Conservation (phyloP, 495 filamentous ascomycete species). For the Thermochaetoides thermophila region DNA sequence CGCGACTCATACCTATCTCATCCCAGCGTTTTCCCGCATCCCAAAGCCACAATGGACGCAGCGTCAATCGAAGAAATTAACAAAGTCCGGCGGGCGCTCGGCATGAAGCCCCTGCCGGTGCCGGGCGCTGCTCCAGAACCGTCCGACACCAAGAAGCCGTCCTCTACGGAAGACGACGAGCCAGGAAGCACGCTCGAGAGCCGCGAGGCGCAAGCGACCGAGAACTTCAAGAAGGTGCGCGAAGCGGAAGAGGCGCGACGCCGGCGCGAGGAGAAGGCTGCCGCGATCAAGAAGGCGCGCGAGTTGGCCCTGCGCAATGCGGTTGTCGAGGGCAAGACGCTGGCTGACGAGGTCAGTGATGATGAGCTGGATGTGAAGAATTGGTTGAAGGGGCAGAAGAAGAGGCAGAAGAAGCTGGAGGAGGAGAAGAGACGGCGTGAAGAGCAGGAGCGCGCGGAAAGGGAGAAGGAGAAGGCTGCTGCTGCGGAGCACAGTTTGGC, state of each 20-base stretch:
- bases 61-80: slow-evolving; percentile 90
- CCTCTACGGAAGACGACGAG: slow-evolving; percentile 45
- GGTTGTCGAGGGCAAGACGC: slow-evolving; percentile 61
- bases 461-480: slow-evolving; percentile 28
- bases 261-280: slow-evolving; percentile 60
- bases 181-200: slow-evolving; percentile 68
- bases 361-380: slow-evolving; percentile 62
- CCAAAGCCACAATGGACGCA: slow-evolving; percentile 49
- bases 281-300: slow-evolving; percentile 74
- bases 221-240: slow-evolving; percentile 41
- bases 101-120: slow-evolving; percentile 80
- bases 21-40: not conserved
- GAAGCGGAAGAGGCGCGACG: slow-evolving; percentile 49
- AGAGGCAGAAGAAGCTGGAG: slow-evolving; percentile 78
- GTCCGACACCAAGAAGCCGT: slow-evolving; percentile 16
- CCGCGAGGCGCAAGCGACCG: slow-evolving; percentile 59
- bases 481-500: slow-evolving; percentile 60
- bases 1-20: not conserved
- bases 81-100: slow-evolving; percentile 75
- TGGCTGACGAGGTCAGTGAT: slow-evolving; percentile 52
- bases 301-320: slow-evolving; percentile 63
- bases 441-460: slow-evolving; percentile 45
- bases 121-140: slow-evolving; percentile 38
- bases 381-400: slow-evolving; percentile 80
- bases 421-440: slow-evolving; percentile 57